Conservation (phyloP, 176 grass and related monocot species). For the Dactylis glomerata region DNA sequence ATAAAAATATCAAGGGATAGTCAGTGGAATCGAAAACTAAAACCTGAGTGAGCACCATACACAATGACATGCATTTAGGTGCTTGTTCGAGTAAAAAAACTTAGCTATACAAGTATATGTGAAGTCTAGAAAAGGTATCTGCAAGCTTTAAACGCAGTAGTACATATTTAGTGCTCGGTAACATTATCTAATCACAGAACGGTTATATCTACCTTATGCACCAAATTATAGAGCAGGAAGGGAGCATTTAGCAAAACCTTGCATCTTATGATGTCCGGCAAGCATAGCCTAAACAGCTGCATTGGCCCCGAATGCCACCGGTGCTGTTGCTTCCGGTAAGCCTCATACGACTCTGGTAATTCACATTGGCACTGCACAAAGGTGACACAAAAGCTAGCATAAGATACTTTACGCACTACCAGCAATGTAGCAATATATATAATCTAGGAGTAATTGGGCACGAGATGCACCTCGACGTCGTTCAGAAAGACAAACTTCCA, state of each 20-base stretch:
- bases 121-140: neutral
- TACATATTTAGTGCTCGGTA: neutral
- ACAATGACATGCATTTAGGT: neutral
- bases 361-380: constrained; percentile 80
- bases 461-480: constrained; percentile 65
- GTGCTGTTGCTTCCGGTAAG: constrained; percentile 94
- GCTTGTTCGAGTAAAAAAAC: neutral
- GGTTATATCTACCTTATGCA: neutral
- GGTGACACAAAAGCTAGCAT: neutral
- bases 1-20: neutral
- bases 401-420: neutral
- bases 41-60: neutral
- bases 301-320: constrained; percentile 95
- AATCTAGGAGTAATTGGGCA: neutral
- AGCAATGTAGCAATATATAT: neutral
- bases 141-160: neutral
- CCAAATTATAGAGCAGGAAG: neutral
- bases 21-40: neutral
- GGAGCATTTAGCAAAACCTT: constrained; percentile 52
- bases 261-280: constrained; percentile 66
- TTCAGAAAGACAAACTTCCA: constrained; percentile 98
- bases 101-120: neutral
- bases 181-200: neutral
- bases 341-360: constrained; percentile 86
- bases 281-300: constrained; percentile 91